Conservation (phyloP, 1,139 yeast genomes). For the Scheffersomyces quercinus region DNA sequence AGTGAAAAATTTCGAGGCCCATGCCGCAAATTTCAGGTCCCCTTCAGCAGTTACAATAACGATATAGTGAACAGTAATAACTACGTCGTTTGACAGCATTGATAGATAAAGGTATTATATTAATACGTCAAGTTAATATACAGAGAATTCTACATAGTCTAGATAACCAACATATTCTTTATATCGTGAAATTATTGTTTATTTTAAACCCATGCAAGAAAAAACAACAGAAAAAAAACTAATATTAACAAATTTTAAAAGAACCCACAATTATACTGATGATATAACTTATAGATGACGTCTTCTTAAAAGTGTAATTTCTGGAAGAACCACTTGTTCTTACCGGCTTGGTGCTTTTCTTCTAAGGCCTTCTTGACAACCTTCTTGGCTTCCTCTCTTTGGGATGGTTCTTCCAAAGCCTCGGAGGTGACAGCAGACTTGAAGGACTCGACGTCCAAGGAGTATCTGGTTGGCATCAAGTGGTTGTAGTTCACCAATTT, state of each 20-base stretch:
- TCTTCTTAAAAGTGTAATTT: conserved; percentile 87
- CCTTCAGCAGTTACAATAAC: no score
- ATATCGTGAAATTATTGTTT: conserved; percentile 24
- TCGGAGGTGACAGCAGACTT: conserved; percentile 90
- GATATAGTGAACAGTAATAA: no score
- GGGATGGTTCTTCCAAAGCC: conserved; percentile 96
- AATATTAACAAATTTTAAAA: conserved; percentile 20
- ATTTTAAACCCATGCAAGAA: conserved; percentile 38
- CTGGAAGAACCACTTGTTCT: conserved; percentile 99
- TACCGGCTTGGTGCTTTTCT: conserved; percentile 99
- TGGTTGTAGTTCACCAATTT: conserved; percentile 99
- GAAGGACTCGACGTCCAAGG: conserved; percentile 94
- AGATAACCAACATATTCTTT: conserved; percentile 1
- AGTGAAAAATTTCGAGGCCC: no score
- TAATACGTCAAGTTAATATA: conserved; percentile 10
- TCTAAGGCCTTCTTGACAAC: conserved; percentile 98
- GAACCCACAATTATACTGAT: conserved; percentile 5
- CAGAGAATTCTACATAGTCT: conserved; percentile 9
- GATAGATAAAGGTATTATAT: conserved; percentile 3
- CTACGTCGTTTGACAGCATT: no score
- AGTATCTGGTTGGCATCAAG: conserved; percentile 99
- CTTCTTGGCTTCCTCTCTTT: conserved; percentile 99
- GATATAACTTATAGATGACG: not conserved
- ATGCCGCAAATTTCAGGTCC: no score
- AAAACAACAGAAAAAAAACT: conserved; percentile 18